phyloP scores from a whole-genome alignment of 768 basidiomycete genomes.

The Suillus subluteus region DNA sequence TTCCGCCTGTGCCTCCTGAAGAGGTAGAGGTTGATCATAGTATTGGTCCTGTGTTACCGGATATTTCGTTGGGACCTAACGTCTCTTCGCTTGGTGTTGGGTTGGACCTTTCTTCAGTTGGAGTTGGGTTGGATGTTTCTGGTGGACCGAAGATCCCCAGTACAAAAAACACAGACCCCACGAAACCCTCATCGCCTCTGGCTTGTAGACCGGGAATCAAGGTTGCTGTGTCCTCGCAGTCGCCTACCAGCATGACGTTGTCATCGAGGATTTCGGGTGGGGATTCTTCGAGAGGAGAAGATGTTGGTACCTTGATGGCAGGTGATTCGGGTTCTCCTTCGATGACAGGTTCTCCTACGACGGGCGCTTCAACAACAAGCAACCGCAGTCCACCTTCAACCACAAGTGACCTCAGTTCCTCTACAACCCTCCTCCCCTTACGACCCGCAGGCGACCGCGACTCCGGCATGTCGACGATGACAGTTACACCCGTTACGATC shows the following conservation, averaged over 20 bases:
- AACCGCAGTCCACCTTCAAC: neutral
- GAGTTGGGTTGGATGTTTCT: neutral
- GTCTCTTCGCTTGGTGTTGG: slow-evolving; percentile 18
- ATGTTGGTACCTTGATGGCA: neutral
- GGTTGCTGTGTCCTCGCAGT: slow-evolving; percentile 1
- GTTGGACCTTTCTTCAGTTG: slow-evolving; percentile 2
- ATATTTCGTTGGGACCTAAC: slow-evolving; percentile 17
- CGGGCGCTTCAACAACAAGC: neutral
- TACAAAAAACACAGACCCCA: neutral
- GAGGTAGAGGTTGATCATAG: neutral
- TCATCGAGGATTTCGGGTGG: neutral
- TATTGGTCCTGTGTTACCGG: slow-evolving; percentile 15
- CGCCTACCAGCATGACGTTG: neutral
- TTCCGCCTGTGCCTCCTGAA: neutral
- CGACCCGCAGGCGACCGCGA: slow-evolving; percentile 31
- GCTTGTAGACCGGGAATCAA: neutral
- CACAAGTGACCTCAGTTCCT: slow-evolving; percentile 12
- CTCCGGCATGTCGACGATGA: slow-evolving; percentile 42
- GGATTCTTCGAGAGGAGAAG: neutral
- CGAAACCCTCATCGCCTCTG: neutral
- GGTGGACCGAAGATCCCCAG: neutral
- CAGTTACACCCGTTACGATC: slow-evolving; percentile 47
- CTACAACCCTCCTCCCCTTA: slow-evolving; percentile 23
- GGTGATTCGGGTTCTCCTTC: slow-evolving; percentile 20
- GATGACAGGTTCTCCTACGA: neutral